Conservation (phyloP, 345 rosid species). For the Iberis pinnata region DNA sequence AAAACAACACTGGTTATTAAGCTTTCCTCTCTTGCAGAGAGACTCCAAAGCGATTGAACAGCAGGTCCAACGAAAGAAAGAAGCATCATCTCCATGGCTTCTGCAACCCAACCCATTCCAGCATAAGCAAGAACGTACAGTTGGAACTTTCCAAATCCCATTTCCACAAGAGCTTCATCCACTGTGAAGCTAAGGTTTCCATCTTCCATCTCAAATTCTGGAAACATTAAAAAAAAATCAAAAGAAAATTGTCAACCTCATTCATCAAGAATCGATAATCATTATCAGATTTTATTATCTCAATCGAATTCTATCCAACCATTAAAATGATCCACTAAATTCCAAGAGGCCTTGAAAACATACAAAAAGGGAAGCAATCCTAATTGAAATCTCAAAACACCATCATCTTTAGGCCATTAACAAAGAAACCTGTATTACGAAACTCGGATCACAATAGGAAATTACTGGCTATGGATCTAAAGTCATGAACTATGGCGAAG, state of each 20-base stretch:
- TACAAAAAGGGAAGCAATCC: too few relatives aligned
- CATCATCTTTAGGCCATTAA: too few relatives aligned
- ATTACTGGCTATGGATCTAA: background rate
- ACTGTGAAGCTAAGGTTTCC: conserved; percentile 46
- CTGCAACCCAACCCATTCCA: conserved; percentile 88
- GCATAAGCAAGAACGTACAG: conserved; percentile 62
- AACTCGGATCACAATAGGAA: background rate
- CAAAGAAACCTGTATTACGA: background rate
- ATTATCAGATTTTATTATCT: too few relatives aligned
- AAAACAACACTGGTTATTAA: conserved; percentile 68
- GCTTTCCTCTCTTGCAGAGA: conserved; percentile 65
- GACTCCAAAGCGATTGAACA: conserved; percentile 61
- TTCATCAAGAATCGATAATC: conserved; percentile 6
- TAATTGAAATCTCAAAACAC: too few relatives aligned
- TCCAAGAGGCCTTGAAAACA: too few relatives aligned
- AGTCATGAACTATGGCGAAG: background rate
- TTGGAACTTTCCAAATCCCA: conserved; percentile 89
- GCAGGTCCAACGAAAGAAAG: conserved; percentile 85
- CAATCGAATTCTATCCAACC: too few relatives aligned
- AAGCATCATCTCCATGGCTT: conserved; percentile 98
- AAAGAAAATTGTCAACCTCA: background rate
- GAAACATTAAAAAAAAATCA: background rate
- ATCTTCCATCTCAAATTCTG: conserved; percentile 27
- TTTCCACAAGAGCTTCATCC: conserved; percentile 71
- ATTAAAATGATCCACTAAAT: too few relatives aligned